Base-by-base conservation (phyloP, 2,329 filamentous ascomycete genomes). In the Microdochium paspali region DNA sequence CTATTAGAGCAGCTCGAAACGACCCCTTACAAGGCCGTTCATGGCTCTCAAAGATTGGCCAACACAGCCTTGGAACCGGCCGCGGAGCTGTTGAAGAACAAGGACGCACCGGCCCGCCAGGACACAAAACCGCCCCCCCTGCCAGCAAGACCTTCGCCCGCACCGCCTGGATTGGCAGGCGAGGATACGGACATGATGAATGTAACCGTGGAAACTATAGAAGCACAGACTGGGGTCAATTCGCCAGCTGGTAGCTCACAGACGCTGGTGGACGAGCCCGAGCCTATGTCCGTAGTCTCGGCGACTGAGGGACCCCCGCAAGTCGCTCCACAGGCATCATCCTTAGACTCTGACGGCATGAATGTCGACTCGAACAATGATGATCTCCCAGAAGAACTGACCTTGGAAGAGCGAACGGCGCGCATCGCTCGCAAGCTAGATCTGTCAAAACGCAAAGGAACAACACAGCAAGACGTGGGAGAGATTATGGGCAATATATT, bases 401-500 rank as follows among this genome's bases (percentile, higher is more conserved):
- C 67, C 3, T 56, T 77, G 12, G 71, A 77, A 21, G 61, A 73
- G 44, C 69, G 69, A 46, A 70, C 77, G 10, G 50, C 54, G 9
- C 50, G 57, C 15, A 56, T 64, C 0, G 57, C 64, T 63, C 43
- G 67, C 58, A 47, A 73, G 66, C 4, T 67, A 70, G 24, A 73
- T 70, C 56, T 69, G 66, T 56, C 70, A 67, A 59, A 69, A 53
- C 69, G 57, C 26, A 72, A 71, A 10, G 75, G 75, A 2, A 79
- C 75, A 0, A 73, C 88, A 28, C 93, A 98, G 60, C 90, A 98
- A 66, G 93, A 98, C 66, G 91, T 96, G 4, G 90, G 90, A 12
- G 93, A 98, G 65, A 91, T 96, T 43, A 90, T 96, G 69, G 89
- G 89, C 49, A 93, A 91, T 58, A 87, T 95, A 24, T 80, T 96